Conservation (phyloP, 768 basidiomycete genomes). For the Strobilomyces echinocephalus region DNA sequence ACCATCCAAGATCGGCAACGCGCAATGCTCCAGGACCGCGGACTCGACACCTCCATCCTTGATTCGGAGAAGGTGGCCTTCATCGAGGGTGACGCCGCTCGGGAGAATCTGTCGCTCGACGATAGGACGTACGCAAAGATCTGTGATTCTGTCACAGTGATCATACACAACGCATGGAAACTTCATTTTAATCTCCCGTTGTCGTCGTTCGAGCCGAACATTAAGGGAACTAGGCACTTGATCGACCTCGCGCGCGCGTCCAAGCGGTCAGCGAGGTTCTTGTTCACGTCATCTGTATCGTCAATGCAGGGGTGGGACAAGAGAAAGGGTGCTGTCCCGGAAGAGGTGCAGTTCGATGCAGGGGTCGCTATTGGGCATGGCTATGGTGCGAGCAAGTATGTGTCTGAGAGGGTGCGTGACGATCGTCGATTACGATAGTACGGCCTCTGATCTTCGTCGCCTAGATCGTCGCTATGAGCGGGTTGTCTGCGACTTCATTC, state of each 20-base stretch:
- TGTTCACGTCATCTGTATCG: conserved; percentile 39
- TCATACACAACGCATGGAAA: conserved; percentile 47
- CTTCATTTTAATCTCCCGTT: conserved; percentile 50
- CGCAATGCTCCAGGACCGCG: conserved; percentile 21
- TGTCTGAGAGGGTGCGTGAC: conserved; percentile 11
- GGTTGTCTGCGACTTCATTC: conserved; percentile 30
- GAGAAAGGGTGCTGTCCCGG: conserved; percentile 35
- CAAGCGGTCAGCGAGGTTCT: conserved; percentile 25
- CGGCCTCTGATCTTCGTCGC: background rate
- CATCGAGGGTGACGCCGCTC: conserved; percentile 27
- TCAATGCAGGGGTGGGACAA: conserved; percentile 20
- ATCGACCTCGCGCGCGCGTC: conserved; percentile 28
- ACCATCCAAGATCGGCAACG: conserved; percentile 20
- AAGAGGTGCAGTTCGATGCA: conserved; percentile 20
- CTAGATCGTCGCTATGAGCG: conserved; percentile 24
- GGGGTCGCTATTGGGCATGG: conserved; percentile 15
- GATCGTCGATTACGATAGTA: background rate
- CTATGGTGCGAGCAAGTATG: conserved; percentile 34
- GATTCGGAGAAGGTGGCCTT: conserved; percentile 24
- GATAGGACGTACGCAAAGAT: conserved; percentile 24
- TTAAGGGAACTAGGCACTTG: conserved; percentile 37
- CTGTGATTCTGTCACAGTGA: conserved; percentile 27
- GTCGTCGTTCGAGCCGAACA: conserved; percentile 46
- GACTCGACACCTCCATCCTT: conserved; percentile 24
- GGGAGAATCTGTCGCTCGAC: conserved; percentile 23